Base-by-base conservation (phyloP, 2,329 filamentous ascomycete genomes). In the Grosmannia huntii region DNA sequence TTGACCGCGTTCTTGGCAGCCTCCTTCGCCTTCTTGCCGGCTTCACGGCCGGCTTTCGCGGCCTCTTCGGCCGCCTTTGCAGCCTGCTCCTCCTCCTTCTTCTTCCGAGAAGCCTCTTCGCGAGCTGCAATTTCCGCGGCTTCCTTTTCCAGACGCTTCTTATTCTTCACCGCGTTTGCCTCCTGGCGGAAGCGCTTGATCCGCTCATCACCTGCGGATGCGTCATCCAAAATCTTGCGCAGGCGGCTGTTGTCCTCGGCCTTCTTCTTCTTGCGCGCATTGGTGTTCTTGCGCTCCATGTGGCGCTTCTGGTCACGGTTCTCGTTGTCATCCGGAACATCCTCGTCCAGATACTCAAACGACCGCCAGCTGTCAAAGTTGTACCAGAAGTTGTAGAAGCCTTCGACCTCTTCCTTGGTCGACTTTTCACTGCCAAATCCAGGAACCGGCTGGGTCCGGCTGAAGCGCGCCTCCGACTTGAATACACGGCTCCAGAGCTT, bases 331-430 rank as follows among this genome's bases (percentile, higher is more conserved):
- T 99, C 94, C 48, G 94, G 94, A 33, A 99, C 92, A 70, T 99
- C 94, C 78, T 99, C 94, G 69, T 99, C 94, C 60, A 95, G 87
- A 75, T 99, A 99, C 76, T 99, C 94, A 68, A 99, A 99, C 3
- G 88, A 85, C 62, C 94, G 82, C 94, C 94, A 99, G 73, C 87
- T 94, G 80, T 99, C 94, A 68, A 99, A 95, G 81, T 92, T 95
- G 81, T 97, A 99, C 86, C 89, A 99, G 80, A 97, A 99, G 81
- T 99, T 96, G 83, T 99, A 99, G 74, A 99, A 99, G 57, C 79
- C 78, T 70, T 97, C 91, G 53, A 99, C 94, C 10, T 96, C 86
- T 69, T 95, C 89, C 74, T 91, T 89, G 66, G 83, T 83, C 68
- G 88, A 86, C 64, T 95, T 87, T 64, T 89, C 89, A 68, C 89